Evolutionary conservation across 2,329 filamentous ascomycete species (phyloP), one percentile per base, ranked within the genome.

Genomic region (Monilinia vaccinii-corymbosi): DNA sequence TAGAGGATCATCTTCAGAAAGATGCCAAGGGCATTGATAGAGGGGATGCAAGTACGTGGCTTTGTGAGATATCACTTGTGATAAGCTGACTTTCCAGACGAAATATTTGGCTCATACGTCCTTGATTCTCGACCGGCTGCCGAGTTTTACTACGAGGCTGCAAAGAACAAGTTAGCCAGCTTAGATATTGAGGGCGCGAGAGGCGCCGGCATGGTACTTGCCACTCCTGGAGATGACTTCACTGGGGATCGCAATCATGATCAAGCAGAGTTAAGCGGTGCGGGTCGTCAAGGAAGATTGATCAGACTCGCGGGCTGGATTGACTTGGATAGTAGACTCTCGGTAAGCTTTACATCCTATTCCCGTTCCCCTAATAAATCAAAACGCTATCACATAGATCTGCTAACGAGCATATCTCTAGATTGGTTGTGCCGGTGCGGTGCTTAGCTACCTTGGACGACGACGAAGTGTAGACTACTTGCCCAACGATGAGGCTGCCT

Each of bases 391-490:
- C 23, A 36, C n/a, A n/a, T 42, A 7, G n/a, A 10, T 32, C 45
- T 45, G 21, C 34, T 11, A 23, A 23, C 8, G 21, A 34, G 4
- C 38, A 46, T 53, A 10, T 49, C 32, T 25, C 11, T 42, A 73
- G 71, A 77, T 96, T 51, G 89, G 90, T 3, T 97, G 94, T 73
- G 88, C 87, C 31, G 91, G 92, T n/a, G 92, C 92, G 31, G 75
- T 97, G 2, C 75, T 97, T n/a, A 81, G 82, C 6, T 89, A 95
- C 65, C 73, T 97, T 28, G 84, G 90, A 67, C 84, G 89, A 56
- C 81, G 84, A 66, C 80, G 80, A 69, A 81, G 84, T 44, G 79
- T 81, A 3, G 79, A 83, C 40, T 86, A 84, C 67, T 75, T 87
- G 3, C 81, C 84, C 1, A 81, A 82, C 32, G 83, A 87, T 62